Evolutionary conservation across 768 basidiomycete species (phyloP), one percentile per base, ranked within the genome.

Genomic region (Naganishia kalamii): DNA sequence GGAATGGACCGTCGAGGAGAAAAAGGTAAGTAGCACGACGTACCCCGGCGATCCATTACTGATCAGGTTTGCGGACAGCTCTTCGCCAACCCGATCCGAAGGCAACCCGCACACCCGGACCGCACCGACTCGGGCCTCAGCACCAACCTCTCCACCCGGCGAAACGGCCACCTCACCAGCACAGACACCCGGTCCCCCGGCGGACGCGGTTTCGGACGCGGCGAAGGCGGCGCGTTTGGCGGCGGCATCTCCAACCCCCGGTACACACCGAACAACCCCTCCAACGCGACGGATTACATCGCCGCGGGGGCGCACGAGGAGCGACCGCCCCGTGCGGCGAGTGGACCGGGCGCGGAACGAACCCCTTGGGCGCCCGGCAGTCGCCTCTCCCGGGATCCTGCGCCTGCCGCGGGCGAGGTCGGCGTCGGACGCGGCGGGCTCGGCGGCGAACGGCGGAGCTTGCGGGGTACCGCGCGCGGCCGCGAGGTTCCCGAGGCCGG

Each of bases 51-150:
- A n/a, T n/a, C n/a, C n/a, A n/a, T n/a, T n/a, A n/a, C n/a, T n/a
- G n/a, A n/a, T n/a, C n/a, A n/a, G n/a, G n/a, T n/a, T n/a, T n/a
- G n/a, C 40, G 25, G 66, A 66, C 65, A 91, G 90, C 84, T 92
- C 71, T 90, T 91, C 75, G 81, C 88, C 69, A 86, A 88, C 71
- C 76, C 87, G 62, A 82, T 92, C 70, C 64, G 52, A 19, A 29
- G 52, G 60, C 92, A 92, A 80, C 91, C 91, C 65, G 89, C 91
- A 72, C 82, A 88, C 74, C 90, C 89, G 78, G 85, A 87, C 70
- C 89, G 90, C 69, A 89, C 88, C 60, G 89, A 90, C 79, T 84
- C 48, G 84, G 88, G 71, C 72, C 84, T 60, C 80, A 78, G 68
- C 84, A 86, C 73, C 77, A 79, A 67, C 80, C 77, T 54, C 80